Conservation (phyloP, 345 rosid genomes). For the Sonneratia caseolaris region DNA sequence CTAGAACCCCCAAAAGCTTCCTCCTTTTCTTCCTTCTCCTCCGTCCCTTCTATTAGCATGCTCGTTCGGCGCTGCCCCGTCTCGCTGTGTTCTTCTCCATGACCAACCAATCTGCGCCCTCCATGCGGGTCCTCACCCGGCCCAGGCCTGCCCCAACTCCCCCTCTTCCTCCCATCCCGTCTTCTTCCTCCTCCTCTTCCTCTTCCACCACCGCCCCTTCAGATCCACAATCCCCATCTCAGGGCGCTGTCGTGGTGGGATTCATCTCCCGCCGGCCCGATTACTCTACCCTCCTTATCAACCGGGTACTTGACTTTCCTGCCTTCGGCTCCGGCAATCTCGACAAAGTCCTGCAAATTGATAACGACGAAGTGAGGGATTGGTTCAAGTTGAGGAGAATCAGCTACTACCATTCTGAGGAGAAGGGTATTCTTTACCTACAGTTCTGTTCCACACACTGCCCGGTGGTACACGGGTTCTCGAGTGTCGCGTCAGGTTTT, state of each 20-base stretch:
- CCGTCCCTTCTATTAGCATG: neutral
- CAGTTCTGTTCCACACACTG: constrained; percentile 53
- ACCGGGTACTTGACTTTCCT: constrained; percentile 50
- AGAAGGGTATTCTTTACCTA: constrained; percentile 53
- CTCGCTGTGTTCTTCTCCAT: constrained; percentile 8
- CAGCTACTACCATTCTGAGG: constrained; percentile 55
- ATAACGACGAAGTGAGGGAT: constrained; percentile 34
- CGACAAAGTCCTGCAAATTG: constrained; percentile 25
- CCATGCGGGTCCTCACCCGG: constrained; percentile 71
- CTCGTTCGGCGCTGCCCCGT: neutral
- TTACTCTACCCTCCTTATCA: constrained; percentile 51
- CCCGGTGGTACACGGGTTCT: constrained; percentile 25
- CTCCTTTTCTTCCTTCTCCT: neutral
- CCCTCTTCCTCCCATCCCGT: constrained; percentile 5
- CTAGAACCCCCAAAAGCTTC: neutral
- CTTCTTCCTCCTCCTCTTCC: constrained; percentile 11
- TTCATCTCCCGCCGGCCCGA: constrained; percentile 49
- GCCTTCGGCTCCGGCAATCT: constrained; percentile 56
- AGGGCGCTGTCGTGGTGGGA: constrained; percentile 67
- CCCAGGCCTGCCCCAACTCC: constrained; percentile 27
- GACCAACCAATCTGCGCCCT: constrained; percentile 30
- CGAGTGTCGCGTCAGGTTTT: constrained; percentile 25
- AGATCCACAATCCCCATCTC: constrained; percentile 21
- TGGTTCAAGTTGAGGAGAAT: constrained; percentile 63
- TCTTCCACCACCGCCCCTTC: constrained; percentile 14